Evolutionary conservation across 2,329 filamentous ascomycete species (phyloP).

Genomic region (Aspergillus fumigatiaffinis): DNA sequence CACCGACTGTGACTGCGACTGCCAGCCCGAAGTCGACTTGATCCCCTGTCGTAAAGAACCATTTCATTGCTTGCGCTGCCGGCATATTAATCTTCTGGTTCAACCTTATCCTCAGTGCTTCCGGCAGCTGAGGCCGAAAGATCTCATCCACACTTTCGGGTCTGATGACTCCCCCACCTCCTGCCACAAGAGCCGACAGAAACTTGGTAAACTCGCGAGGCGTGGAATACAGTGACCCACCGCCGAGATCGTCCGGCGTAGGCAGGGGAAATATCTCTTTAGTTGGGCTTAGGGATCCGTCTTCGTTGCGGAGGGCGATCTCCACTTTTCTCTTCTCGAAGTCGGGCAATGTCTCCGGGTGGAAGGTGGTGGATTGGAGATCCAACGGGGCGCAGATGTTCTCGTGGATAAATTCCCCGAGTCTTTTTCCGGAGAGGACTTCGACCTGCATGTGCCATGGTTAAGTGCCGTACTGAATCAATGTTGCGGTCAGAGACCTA

Average conservation of each 20-base stretch:
- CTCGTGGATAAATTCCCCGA: neutral
- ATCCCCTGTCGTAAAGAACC: no score
- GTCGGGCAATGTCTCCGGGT: neutral
- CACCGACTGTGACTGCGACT: no score
- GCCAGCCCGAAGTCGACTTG: no score
- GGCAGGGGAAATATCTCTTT: neutral
- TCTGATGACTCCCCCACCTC: neutral
- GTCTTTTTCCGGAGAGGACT: neutral
- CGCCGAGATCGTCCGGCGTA: neutral
- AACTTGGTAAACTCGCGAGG: neutral
- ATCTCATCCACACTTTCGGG: neutral
- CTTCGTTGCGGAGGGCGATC: neutral
- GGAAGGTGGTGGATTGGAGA: neutral
- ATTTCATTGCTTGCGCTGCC: no score
- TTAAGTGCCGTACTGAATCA: no score
- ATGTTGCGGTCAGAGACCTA: no score
- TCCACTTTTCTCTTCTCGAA: neutral
- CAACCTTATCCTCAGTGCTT: no score
- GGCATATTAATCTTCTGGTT: no score
- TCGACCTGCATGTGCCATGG: no score
- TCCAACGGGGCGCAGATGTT: neutral
- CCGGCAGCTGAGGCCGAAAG: neutral
- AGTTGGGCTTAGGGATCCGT: neutral
- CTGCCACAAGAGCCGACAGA: neutral
- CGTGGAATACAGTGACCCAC: neutral